Evolutionary conservation across 2,329 filamentous ascomycete species (phyloP).

Genomic region (Sclerotinia glacialis): DNA sequence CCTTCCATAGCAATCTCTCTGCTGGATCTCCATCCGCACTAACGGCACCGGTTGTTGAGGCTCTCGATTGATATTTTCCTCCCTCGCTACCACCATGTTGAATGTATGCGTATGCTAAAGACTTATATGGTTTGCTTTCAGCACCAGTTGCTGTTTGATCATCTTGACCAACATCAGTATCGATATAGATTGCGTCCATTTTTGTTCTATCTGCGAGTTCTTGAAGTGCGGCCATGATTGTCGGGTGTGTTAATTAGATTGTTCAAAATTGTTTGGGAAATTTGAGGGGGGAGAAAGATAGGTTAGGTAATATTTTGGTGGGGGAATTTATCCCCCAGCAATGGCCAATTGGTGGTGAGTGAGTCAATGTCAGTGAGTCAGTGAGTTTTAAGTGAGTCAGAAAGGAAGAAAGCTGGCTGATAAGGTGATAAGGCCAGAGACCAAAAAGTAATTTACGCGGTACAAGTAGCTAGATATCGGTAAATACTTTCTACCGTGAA

Average conservation of each 20-base stretch:
- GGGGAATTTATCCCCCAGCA: conserved; percentile 12
- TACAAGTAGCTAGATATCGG: too few relatives aligned
- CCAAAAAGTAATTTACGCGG: conserved; percentile 10
- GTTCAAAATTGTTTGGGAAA: conserved; percentile 3
- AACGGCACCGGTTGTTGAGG: conserved; percentile 60
- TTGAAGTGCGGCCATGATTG: conserved; percentile 41
- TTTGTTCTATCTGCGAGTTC: conserved; percentile 53
- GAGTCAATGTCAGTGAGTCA: too few relatives aligned
- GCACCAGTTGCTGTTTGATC: conserved; percentile 64
- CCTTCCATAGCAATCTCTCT: conserved; percentile 70
- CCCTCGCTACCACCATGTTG: conserved; percentile 57
- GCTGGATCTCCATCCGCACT: conserved; percentile 62
- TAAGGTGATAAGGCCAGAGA: background rate
- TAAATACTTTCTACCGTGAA: too few relatives aligned
- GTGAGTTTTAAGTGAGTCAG: too few relatives aligned
- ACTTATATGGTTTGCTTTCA: conserved; percentile 75
- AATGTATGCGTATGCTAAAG: conserved; percentile 73
- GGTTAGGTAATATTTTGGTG: conserved; percentile 6
- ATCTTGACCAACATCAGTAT: conserved; percentile 76
- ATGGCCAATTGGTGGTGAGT: conserved; percentile 8
- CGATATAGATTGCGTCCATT: conserved; percentile 64
- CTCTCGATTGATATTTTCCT: conserved; percentile 63
- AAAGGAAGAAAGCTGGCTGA: background rate
- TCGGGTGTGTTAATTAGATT: conserved; percentile 15
- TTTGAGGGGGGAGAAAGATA: conserved; percentile 7